Conservation (phyloP, 2,329 filamentous ascomycete genomes). For the Periconia macrospinosa region DNA sequence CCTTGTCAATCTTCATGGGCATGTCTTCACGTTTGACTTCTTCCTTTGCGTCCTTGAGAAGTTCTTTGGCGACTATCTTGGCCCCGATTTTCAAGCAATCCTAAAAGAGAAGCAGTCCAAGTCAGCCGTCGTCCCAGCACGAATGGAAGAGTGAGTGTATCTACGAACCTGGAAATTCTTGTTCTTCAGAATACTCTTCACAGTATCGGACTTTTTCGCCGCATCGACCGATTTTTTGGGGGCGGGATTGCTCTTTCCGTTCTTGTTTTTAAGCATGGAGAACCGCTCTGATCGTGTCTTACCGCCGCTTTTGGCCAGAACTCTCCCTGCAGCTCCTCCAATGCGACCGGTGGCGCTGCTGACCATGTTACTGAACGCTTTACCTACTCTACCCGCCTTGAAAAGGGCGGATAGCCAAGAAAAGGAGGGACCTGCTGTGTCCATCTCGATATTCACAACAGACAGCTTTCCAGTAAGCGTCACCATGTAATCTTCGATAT, state of each 20-base stretch:
- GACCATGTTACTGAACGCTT: not conserved
- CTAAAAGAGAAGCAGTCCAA: not conserved
- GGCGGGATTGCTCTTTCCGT: not conserved
- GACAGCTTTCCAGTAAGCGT: not conserved
- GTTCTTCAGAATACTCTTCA: constrained; percentile 5
- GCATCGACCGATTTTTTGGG: not conserved
- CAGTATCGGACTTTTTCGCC: constrained; percentile 3
- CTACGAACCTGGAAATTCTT: constrained; percentile 3
- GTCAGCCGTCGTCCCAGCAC: not conserved
- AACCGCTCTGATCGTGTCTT: not conserved
- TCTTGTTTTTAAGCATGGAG: not conserved
- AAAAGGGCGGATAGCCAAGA: not conserved
- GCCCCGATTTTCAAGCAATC: constrained; percentile 4
- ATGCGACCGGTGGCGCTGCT: not conserved
- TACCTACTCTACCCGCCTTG: not conserved
- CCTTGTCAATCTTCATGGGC: not conserved
- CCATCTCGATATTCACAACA: not conserved
- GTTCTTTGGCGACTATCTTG: not conserved
- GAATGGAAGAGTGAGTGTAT: not conserved
- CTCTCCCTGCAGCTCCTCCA: not conserved
- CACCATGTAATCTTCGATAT: constrained; percentile 7
- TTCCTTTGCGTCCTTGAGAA: not conserved
- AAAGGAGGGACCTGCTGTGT: not conserved
- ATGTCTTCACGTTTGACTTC: not conserved
- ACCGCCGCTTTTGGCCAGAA: not conserved